phyloP scores from a whole-genome alignment of 1,284 basidiomycete genomes.

The Clitocybe nebularis region DNA sequence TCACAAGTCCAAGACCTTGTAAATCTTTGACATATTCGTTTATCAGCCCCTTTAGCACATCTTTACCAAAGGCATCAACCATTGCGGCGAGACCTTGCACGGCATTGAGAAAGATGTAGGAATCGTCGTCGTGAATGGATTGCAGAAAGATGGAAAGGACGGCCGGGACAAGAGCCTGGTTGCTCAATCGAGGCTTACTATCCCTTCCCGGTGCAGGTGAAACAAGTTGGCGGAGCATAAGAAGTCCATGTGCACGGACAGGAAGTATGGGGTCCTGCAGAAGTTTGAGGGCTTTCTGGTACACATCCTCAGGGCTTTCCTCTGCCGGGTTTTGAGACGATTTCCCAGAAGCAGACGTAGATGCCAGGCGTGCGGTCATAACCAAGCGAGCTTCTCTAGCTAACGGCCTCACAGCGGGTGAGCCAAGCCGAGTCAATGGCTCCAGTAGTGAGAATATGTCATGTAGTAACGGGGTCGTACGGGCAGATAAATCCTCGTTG shows the following conservation, averaged over 20 bases:
- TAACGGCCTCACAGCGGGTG: constrained; percentile 49
- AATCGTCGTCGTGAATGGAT: constrained; percentile 88
- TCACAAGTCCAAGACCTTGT: constrained; percentile 42
- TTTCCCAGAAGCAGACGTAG: constrained; percentile 37
- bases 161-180: constrained; percentile 70
- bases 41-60: constrained; percentile 66
- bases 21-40: constrained; percentile 57
- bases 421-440: constrained; percentile 43
- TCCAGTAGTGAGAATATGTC: constrained; percentile 72
- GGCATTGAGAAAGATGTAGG: constrained; percentile 92
- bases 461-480: constrained; percentile 58
- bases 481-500: constrained; percentile 65
- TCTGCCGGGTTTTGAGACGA: constrained; percentile 29
- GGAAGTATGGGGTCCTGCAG: constrained; percentile 91
- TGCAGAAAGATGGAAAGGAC: constrained; percentile 88
- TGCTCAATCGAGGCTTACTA: constrained; percentile 29
- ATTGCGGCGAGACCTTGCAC: constrained; percentile 86
- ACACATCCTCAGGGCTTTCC: constrained; percentile 56
- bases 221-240: constrained; percentile 78
- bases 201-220: constrained; percentile 27
- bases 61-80: constrained; percentile 73
- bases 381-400: constrained; percentile 79
- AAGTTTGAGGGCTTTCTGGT: constrained; percentile 85
- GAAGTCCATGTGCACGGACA: constrained; percentile 91
- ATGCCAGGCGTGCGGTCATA: constrained; percentile 72